Base-by-base conservation (phyloP, 305 asterid species). In the Rubia peregrina region DNA sequence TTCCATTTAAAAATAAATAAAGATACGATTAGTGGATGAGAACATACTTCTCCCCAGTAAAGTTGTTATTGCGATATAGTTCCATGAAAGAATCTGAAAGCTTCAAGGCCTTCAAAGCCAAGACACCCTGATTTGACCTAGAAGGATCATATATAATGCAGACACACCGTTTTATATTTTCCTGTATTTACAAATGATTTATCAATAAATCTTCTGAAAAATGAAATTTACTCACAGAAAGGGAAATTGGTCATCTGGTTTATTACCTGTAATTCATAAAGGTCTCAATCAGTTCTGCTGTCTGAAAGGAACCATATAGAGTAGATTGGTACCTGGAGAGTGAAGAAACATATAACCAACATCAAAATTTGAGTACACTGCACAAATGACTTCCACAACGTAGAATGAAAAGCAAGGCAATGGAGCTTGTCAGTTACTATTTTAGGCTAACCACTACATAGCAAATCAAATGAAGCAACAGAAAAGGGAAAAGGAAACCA, bases 61-160 rank as follows among this genome's bases (percentile, higher is more conserved):
- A 89, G 80, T 85, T 88, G 75, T 88, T 91, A 59, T 69, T 90
- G 73, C 91, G 88, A 70, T 93, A 82, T 48, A 93, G 96, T 73
- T 93, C 98, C 98, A 93, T 93, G 86, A 93, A 93, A 68, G 97
- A 80, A 84, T 93, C 98, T 73, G 97, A 90, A 70, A 93, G 97
- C 85, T 90, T 93, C 82, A 93, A 74, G 24, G 98, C 98, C 84
- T 89, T 93, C 86, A 93, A 76, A 64, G 97, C 98, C 62, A 90
- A 83, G 81, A 93, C 92, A 61, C 98, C 98, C 79, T 89, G 98
- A 81, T 82, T 93, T 78, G 97, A 83, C 81, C 92, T 89, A 57
- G 98, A 92, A 69, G 98, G 98, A 83, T 92, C 97, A 65, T 92
- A 92, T 44, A 92, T 90, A 69, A 92, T 89, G 84, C 98, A 90